Evolutionary conservation across 441 rosid genomes (phyloP).

Genomic region (Gossypium gossypioides): DNA sequence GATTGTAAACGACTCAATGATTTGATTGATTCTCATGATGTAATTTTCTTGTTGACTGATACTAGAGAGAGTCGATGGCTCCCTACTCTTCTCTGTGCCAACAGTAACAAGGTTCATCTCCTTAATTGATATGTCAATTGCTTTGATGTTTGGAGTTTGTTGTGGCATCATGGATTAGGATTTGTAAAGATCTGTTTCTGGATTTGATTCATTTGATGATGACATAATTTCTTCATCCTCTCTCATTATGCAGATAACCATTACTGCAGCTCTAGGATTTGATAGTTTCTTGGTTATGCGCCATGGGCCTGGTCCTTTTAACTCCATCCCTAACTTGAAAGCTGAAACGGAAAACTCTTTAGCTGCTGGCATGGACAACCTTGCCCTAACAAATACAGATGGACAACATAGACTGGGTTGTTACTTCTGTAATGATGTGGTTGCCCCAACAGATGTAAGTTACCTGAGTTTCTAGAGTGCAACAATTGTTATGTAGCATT

Average conservation of each 20-base stretch:
- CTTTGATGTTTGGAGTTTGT: slow-evolving; percentile 4
- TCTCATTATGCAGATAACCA: slow-evolving; percentile 45
- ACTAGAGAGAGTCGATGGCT: slow-evolving; percentile 98
- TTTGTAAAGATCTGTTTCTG: neutral
- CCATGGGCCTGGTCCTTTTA: slow-evolving; percentile 76
- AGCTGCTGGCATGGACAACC: slow-evolving; percentile 33
- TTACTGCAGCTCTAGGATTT: slow-evolving; percentile 83
- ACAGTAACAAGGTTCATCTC: slow-evolving; percentile 59
- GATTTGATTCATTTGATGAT: slow-evolving; percentile 1
- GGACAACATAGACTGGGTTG: slow-evolving; percentile 64
- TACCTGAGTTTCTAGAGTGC: neutral
- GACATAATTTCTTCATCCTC: neutral
- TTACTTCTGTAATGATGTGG: slow-evolving; percentile 96
- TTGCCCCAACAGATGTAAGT: slow-evolving; percentile 87
- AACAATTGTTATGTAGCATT: neutral
- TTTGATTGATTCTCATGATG: slow-evolving; percentile 77
- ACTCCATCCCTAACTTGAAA: slow-evolving; percentile 21
- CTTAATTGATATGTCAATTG: neutral
- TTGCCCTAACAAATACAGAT: slow-evolving; percentile 29
- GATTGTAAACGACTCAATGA: slow-evolving; percentile 60
- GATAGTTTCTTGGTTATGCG: slow-evolving; percentile 97
- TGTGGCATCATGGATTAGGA: neutral
- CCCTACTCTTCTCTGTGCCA: slow-evolving; percentile 75
- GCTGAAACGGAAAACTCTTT: slow-evolving; percentile 20
- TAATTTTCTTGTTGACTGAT: slow-evolving; percentile 82